A percentile compares a stretch with the other conserved stretches of the same genome.
These are phyloP conservation scores for Skeletonema tropicum DNA, from an alignment of 108 stramenopile genomes.

Conservation along the genomic window DNA sequence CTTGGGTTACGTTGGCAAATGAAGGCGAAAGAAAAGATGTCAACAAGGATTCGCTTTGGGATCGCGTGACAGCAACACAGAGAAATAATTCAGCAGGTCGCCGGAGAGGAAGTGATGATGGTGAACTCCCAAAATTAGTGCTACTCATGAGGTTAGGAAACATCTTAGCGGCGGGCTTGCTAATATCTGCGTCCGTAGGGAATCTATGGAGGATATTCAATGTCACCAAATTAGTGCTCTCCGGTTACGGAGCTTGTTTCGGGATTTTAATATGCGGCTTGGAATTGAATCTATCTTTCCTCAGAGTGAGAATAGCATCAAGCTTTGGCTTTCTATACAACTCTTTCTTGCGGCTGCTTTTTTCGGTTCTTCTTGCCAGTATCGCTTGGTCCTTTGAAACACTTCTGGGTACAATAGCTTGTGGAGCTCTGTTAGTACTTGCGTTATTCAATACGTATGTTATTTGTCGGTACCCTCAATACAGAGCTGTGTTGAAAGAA, in stretches of 20 bases:
- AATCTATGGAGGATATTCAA: conserved; percentile 35
- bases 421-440: conserved; percentile 44
- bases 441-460: conserved; percentile 83
- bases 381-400: conserved; percentile 69
- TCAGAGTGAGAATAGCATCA: conserved; percentile 66
- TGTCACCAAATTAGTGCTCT: conserved; percentile 40
- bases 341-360: conserved; percentile 71
- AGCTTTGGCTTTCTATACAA: conserved; percentile 90
- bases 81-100: neutral
- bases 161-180: conserved; percentile 4
- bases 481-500: conserved; percentile 56
- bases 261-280: conserved; percentile 41
- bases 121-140: conserved; percentile 4
- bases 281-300: conserved; percentile 51
- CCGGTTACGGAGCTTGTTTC: conserved; percentile 41
- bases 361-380: conserved; percentile 75
- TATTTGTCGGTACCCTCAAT: conserved; percentile 49
- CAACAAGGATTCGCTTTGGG: neutral
- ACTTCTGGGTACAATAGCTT: conserved; percentile 61
- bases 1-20: conserved; percentile 36
- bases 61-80: neutral
- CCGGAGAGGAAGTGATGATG: neutral
- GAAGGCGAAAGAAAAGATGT: conserved; percentile 7
- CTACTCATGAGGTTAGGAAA: conserved; percentile 17
- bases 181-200: conserved; percentile 15